Conservation (phyloP, 148 eudicot genomes). For the Cornus suecica region DNA sequence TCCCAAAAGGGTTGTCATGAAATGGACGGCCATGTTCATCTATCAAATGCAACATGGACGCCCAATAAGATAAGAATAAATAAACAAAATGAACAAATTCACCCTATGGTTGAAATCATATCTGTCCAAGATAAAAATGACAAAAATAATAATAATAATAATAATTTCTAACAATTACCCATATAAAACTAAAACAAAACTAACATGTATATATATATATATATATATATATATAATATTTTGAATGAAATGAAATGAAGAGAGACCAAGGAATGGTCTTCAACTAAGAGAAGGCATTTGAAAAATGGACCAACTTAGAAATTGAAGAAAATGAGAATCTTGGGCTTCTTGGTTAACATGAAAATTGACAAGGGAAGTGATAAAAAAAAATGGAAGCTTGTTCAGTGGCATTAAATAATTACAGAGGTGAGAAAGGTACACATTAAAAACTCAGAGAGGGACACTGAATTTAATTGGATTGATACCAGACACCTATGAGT, state of each 20-base stretch:
- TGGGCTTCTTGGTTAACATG: not conserved
- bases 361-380: not conserved
- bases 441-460: not conserved
- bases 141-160: too few species aligned
- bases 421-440: not conserved
- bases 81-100: too few species aligned
- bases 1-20: not conserved
- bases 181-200: too few species aligned
- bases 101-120: too few species aligned
- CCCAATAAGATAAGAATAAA: too few species aligned
- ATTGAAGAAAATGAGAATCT: slow-evolving; percentile 16
- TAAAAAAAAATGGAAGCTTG: not conserved
- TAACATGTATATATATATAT: too few species aligned
- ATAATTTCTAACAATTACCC: too few species aligned
- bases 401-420: not conserved
- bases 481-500: not conserved
- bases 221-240: too few species aligned
- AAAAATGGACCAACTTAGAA: not conserved
- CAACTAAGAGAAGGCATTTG: not conserved
- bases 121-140: too few species aligned
- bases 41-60: too few species aligned
- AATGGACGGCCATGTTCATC: too few species aligned
- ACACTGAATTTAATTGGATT: not conserved
- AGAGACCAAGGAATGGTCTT: not conserved
- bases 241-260: not conserved